These are phyloP conservation scores for Pythium plurisporium DNA, from an alignment of 352 stramenopile species.

Conservation along the genomic window DNA sequence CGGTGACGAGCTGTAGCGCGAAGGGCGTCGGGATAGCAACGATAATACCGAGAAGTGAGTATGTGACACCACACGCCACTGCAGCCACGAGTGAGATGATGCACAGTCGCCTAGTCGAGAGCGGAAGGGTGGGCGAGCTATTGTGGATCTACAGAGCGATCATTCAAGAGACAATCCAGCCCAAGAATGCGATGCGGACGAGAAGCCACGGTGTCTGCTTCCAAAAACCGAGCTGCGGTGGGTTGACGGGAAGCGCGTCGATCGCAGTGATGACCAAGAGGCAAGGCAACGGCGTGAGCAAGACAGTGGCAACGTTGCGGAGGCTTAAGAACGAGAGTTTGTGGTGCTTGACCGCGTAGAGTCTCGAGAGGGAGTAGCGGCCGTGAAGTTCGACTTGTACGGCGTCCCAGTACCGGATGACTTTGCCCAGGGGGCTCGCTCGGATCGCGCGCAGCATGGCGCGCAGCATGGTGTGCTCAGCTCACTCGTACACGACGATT, in stretches of 20 bases:
- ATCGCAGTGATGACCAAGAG: not conserved
- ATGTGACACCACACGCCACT: too few relatives aligned
- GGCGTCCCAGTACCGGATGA: too few relatives aligned
- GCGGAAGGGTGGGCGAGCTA: slow-evolving; percentile 1
- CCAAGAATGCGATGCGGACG: not conserved
- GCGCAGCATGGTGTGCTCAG: too few relatives aligned
- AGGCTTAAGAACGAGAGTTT: too few relatives aligned
- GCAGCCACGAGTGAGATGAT: not conserved
- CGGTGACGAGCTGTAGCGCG: too few relatives aligned
- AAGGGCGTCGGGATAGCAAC: not conserved
- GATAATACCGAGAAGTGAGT: not conserved
- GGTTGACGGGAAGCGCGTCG: not conserved
- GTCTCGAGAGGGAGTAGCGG: too few relatives aligned
- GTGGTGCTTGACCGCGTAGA: too few relatives aligned
- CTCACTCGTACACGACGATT: too few relatives aligned
- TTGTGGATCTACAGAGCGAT: not conserved
- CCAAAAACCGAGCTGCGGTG: not conserved
- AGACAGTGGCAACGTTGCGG: too few relatives aligned
- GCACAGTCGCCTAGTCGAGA: not conserved
- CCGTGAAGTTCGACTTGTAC: too few relatives aligned
- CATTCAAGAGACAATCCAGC: not conserved
- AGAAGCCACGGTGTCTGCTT: not conserved
- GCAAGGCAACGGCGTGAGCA: not conserved
- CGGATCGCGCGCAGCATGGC: too few relatives aligned
- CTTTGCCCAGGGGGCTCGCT: too few relatives aligned